Conservation (phyloP, 768 basidiomycete genomes). For the Scleroderma bovista region DNA sequence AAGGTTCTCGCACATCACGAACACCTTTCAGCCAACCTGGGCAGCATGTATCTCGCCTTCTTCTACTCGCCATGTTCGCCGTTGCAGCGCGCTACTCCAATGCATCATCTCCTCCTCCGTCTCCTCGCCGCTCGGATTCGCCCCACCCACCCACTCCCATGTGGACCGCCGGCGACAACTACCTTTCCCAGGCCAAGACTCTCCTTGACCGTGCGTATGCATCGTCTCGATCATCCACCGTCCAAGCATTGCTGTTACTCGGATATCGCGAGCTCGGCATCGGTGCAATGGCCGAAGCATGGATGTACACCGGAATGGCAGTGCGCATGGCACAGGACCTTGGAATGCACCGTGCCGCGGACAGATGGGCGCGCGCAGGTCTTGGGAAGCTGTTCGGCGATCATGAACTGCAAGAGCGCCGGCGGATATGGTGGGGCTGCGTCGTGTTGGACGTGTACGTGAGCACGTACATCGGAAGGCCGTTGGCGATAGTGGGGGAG, state of each 20-base stretch:
- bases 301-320: constrained; percentile 84
- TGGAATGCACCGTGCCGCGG: constrained; percentile 77
- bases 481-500: constrained; percentile 65
- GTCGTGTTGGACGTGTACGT: constrained; percentile 77
- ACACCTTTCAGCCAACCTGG: constrained; percentile 37
- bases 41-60: constrained; percentile 53
- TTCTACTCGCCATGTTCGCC: constrained; percentile 81
- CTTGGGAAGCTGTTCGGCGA: constrained; percentile 54
- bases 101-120: constrained; percentile 18
- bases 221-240: constrained; percentile 66
- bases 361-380: constrained; percentile 64
- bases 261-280: constrained; percentile 85
- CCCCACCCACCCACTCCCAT: constrained; percentile 48
- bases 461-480: constrained; percentile 74
- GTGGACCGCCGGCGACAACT: constrained; percentile 79
- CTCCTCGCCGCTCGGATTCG: constrained; percentile 25
- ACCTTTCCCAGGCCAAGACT: constrained; percentile 59
- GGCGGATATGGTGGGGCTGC: constrained; percentile 75
- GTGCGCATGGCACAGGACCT: constrained; percentile 91
- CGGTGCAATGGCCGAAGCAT: constrained; percentile 84
- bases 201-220: constrained; percentile 65
- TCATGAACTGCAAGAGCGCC: constrained; percentile 62
- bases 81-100: constrained; percentile 69
- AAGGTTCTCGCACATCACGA: constrained; percentile 16
- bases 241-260: constrained; percentile 75